These are phyloP conservation scores for Skeletonema tropicum DNA, from an alignment of 108 stramenopile genomes.

Conservation along the genomic window DNA sequence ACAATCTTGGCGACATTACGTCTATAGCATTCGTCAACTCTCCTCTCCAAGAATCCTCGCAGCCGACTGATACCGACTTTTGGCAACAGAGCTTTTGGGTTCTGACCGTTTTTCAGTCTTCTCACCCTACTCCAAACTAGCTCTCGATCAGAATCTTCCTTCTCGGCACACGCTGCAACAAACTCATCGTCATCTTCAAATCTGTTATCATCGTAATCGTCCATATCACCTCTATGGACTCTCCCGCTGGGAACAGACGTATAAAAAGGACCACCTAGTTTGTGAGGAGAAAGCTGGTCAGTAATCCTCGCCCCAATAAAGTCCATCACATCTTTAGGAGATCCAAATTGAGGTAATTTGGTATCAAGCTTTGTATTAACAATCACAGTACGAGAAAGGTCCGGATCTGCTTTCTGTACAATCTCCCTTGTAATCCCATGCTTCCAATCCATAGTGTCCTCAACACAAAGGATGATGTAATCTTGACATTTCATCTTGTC, in stretches of 20 bases:
- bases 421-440: constrained; percentile 84
- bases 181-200: constrained; percentile 84
- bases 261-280: constrained; percentile 93
- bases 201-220: constrained; percentile 51
- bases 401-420: constrained; percentile 88
- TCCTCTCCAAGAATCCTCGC: constrained; percentile 84
- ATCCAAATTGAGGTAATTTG: constrained; percentile 91
- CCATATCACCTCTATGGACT: constrained; percentile 58
- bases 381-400: constrained; percentile 90
- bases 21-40: constrained; percentile 91
- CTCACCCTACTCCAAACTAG: constrained; percentile 47
- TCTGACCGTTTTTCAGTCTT: constrained; percentile 29
- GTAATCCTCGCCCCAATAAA: constrained; percentile 80
- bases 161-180: constrained; percentile 67
- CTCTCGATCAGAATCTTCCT: constrained; percentile 63
- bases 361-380: constrained; percentile 95
- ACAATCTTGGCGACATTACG: constrained; percentile 92
- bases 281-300: constrained; percentile 75
- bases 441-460: constrained; percentile 95
- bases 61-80: constrained; percentile 80
- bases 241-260: constrained; percentile 92
- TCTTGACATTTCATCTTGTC: constrained; percentile 87
- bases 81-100: constrained; percentile 50
- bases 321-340: constrained; percentile 80
- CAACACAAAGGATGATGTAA: constrained; percentile 94